Evolutionary conservation across 208 protist species (phyloP), one percentile per base, ranked within the genome.

Genomic region (Leishmania major): DNA sequence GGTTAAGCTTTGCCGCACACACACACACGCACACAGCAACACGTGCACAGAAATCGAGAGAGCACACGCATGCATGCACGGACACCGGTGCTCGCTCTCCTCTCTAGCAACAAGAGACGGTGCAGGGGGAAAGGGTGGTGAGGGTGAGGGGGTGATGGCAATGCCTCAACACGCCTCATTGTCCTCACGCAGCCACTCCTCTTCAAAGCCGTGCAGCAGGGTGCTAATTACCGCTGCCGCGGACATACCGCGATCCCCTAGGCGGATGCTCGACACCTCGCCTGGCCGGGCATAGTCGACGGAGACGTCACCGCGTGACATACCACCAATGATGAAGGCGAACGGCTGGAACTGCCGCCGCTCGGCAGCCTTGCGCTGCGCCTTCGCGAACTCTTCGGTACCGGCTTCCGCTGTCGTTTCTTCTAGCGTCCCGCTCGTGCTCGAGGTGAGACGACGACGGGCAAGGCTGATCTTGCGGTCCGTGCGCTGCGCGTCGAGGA

Each of bases 301-400:
- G 25, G 89, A 85, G 22, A 97, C 93, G 72, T 97, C 91, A 55
- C 94, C 94, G 70, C 87, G 92, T 10, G 94, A 91, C 94, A 97
- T 97, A 49, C 94, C 94, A 79, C 94, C 94, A 62, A 97, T 86
- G 40, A 97, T 88, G 83, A 97, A 95, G 45, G 94, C 94, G 81
- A 97, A 97, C 13, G 94, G 94, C 43, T 81, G 79, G 75, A 97
- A 97, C 78, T 88, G 87, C 0, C 77, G 75, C 35, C 81, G 77
- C 81, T 90, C 90, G 31, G 74, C 88, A 3, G 87, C 86, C 43
- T 86, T 66, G 51, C 88, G 87, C 73, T 90, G 87, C 57, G 71
- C 75, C 66, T 82, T 43, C 15, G 89, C 90, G 77, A 95, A 95
- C 37, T 84, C 85, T 40, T 53, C 53, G 5, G 64, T 83, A 17